phyloP scores from a whole-genome alignment of 768 basidiomycete species.

The Tricholoma bakamatsutake region DNA sequence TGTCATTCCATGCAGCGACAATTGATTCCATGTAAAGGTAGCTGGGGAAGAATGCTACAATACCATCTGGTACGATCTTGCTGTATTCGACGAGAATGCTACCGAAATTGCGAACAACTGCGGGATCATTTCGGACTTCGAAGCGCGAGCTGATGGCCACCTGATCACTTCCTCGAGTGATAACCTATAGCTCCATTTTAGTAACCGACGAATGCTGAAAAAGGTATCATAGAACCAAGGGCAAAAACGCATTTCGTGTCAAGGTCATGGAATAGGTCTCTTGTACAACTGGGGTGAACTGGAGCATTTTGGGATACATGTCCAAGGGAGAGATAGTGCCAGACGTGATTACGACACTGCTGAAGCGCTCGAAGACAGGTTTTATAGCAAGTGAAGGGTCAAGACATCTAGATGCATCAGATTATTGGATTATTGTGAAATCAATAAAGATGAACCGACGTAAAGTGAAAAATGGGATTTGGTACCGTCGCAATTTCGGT shows the following conservation, averaged over 20 bases:
- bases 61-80: conserved; percentile 96
- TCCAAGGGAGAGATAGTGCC: conserved; percentile 98
- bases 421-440: neutral
- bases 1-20: conserved; percentile 99
- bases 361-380: conserved; percentile 97
- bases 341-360: conserved; percentile 96
- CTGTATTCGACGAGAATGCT: conserved; percentile 97
- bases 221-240: conserved; percentile 53
- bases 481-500: conserved; percentile 98
- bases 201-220: conserved; percentile 5
- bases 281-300: conserved; percentile 94
- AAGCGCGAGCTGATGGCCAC: conserved; percentile 98
- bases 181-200: conserved; percentile 53
- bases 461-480: conserved; percentile 97
- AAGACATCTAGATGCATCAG: conserved; percentile 62
- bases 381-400: conserved; percentile 97
- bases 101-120: conserved; percentile 97
- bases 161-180: conserved; percentile 96
- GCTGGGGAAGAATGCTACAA: conserved; percentile 98
- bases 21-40: conserved; percentile 99
- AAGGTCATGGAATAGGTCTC: conserved; percentile 98
- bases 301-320: conserved; percentile 99
- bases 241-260: conserved; percentile 92
- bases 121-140: conserved; percentile 98
- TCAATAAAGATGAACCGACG: conserved; percentile 40